Conservation (phyloP, 148 eudicot genomes). For the Dianthus caryophyllus region DNA sequence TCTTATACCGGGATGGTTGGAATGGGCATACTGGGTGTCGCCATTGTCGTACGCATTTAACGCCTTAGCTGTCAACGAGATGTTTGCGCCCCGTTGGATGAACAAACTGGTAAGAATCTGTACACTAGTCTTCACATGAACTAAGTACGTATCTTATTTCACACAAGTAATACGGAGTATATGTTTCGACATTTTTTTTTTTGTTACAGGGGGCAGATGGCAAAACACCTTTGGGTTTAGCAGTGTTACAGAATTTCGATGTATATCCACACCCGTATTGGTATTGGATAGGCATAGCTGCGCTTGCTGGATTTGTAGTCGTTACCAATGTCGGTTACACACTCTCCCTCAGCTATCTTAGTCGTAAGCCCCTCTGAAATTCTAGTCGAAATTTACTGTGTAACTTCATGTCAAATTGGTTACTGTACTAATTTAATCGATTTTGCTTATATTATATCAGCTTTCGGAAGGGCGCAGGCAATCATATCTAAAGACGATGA, state of each 20-base stretch:
- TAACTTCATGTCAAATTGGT: neutral
- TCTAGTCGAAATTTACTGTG: neutral
- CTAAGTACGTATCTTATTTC: neutral
- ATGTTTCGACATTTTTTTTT: neutral
- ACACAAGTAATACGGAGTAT: too few species aligned
- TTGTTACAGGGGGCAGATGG: conserved; percentile 62
- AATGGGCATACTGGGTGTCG: conserved; percentile 89
- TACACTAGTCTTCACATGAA: neutral
- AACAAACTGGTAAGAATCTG: conserved; percentile 45
- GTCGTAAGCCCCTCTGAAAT: conserved; percentile 53
- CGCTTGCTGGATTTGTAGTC: conserved; percentile 60
- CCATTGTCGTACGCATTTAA: conserved; percentile 83
- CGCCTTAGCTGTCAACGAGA: conserved; percentile 77
- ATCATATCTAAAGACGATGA: conserved; percentile 52
- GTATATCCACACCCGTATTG: conserved; percentile 51
- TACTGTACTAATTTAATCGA: conserved; percentile 1
- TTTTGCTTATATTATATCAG: conserved; percentile 22
- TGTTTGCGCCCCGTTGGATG: conserved; percentile 96
- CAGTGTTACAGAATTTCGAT: conserved; percentile 51
- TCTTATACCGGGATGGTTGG: conserved; percentile 71
- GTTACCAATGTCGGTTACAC: conserved; percentile 70
- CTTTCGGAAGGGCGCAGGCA: conserved; percentile 67
- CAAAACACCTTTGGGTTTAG: conserved; percentile 46
- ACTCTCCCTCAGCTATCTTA: conserved; percentile 64
- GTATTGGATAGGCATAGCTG: conserved; percentile 91